Evolutionary conservation across 306 rosid species (phyloP).

Genomic region (Calophaca sinica): DNA sequence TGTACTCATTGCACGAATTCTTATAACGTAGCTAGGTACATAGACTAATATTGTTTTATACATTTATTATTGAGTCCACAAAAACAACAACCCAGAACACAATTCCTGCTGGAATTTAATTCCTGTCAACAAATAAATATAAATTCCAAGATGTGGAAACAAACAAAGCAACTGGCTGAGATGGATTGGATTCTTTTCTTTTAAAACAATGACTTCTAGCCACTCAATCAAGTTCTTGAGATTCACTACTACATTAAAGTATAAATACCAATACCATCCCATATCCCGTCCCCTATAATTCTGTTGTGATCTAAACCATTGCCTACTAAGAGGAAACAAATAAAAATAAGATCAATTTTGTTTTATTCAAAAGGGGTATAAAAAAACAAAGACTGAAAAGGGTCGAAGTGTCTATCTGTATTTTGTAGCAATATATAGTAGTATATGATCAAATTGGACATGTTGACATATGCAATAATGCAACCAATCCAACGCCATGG

Average conservation of each 20-base stretch:
- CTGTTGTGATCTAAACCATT: background rate
- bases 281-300: constrained; percentile 25
- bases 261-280: constrained; percentile 19
- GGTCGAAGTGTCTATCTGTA: too few relatives aligned
- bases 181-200: constrained; percentile 34
- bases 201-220: constrained; percentile 26
- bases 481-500: background rate
- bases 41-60: background rate
- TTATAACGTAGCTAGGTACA: background rate
- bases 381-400: background rate
- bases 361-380: background rate
- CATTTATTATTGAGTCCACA: constrained; percentile 12
- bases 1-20: constrained; percentile 9
- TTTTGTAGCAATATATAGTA: background rate
- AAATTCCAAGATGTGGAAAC: constrained; percentile 15
- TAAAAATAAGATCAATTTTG: constrained; percentile 12
- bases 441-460: too few relatives aligned
- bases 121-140: background rate
- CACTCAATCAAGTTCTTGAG: constrained; percentile 44
- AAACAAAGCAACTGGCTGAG: background rate
- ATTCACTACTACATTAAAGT: constrained; percentile 40
- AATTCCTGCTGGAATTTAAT: background rate
- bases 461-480: background rate
- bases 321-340: constrained; percentile 5
- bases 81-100: background rate